Evolutionary conservation across 805 yeast species (phyloP).

Genomic region (Priceomyces fermenticarens): DNA sequence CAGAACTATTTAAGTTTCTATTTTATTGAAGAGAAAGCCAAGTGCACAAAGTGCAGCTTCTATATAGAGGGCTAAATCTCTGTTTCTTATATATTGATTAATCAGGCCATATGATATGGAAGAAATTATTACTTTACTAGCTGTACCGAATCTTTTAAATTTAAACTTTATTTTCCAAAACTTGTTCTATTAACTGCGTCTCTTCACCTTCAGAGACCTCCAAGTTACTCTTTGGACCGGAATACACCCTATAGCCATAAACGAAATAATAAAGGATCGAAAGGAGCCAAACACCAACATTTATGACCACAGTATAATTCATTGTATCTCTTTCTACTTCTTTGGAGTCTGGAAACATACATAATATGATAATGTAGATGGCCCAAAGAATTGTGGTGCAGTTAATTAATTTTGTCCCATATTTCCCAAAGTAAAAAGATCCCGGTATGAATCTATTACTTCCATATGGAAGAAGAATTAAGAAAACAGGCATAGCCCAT

Average conservation of each 20-base stretch:
- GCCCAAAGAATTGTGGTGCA: slow-evolving; percentile 48
- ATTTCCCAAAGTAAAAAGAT: slow-evolving; percentile 58
- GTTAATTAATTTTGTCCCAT: slow-evolving; percentile 43
- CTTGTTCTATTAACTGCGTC: not conserved
- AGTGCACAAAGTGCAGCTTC: too few species aligned
- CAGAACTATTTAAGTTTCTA: too few species aligned
- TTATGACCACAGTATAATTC: slow-evolving; percentile 71
- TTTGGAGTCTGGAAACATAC: slow-evolving; percentile 57
- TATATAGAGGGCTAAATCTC: too few species aligned
- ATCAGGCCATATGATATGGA: too few species aligned
- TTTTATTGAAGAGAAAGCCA: too few species aligned
- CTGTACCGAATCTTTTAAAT: too few species aligned
- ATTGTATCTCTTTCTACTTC: slow-evolving; percentile 44
- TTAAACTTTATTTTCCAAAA: slow-evolving; percentile 3
- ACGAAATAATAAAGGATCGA: slow-evolving; percentile 49
- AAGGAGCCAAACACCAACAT: slow-evolving; percentile 57
- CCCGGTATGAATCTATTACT: slow-evolving; percentile 58
- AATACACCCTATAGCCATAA: slow-evolving; percentile 52
- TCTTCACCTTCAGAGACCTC: slow-evolving; percentile 7
- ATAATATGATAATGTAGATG: slow-evolving; percentile 49
- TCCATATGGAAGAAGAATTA: slow-evolving; percentile 50
- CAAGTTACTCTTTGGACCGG: slow-evolving; percentile 48
- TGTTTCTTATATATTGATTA: too few species aligned
- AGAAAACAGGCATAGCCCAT: slow-evolving; percentile 59
- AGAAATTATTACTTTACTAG: too few species aligned